A percentile compares a stretch with the other conserved stretches of the same genome.
These are phyloP conservation scores for Luffa acutangula DNA, from an alignment of 306 rosid species.

Conservation along the genomic window DNA sequence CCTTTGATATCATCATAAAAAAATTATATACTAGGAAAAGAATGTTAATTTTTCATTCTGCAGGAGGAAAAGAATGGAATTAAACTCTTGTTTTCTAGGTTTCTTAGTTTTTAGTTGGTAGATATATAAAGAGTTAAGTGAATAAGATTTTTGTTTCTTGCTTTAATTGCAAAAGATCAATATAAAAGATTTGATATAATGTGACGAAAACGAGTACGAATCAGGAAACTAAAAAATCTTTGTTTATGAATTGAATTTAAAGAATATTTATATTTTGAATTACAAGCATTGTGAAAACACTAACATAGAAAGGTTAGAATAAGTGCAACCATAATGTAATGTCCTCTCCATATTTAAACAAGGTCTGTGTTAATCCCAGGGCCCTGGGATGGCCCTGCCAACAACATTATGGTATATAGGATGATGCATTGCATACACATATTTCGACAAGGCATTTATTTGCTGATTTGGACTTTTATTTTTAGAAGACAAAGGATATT, in stretches of 20 bases:
- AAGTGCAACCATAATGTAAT: neutral
- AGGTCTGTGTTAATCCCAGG: neutral
- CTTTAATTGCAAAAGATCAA: neutral
- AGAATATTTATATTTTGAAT: neutral
- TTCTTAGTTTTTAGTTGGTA: neutral
- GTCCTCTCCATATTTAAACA: neutral
- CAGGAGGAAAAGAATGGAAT: neutral
- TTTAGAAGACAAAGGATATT: no score
- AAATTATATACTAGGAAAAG: neutral
- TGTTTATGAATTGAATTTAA: neutral
- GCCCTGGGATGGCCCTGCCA: neutral
- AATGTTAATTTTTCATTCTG: neutral
- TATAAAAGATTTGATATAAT: neutral
- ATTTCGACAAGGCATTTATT: no score
- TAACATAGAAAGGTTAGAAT: neutral
- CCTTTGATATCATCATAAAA: neutral
- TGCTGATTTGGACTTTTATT: no score
- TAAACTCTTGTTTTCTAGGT: no score
- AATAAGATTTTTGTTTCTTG: neutral
- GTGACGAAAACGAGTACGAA: neutral
- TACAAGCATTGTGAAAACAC: neutral
- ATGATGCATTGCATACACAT: no score
- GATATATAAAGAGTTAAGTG: neutral
- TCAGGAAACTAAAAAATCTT: neutral
- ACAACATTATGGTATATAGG: no score